Conservation (phyloP, 139 green algal genomes). For the Chlamydomonas schloesseri region DNA sequence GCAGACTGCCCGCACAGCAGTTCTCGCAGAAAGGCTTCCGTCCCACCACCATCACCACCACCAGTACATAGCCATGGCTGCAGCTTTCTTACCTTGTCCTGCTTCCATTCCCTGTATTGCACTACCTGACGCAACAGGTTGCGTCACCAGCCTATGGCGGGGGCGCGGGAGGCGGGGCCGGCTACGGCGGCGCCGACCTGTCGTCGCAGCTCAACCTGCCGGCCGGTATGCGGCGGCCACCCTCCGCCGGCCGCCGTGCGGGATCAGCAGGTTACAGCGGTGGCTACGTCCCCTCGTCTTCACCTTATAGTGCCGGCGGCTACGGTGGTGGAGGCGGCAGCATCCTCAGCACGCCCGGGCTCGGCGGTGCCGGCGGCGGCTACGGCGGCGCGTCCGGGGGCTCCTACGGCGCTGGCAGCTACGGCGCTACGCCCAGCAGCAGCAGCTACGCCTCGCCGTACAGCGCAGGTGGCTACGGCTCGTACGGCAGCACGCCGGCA, state of each 20-base stretch:
- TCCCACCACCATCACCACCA: too few species aligned
- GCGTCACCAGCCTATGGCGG: neutral
- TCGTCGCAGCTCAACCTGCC: conserved; percentile 41
- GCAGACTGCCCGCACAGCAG: too few species aligned
- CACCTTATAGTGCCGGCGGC: neutral
- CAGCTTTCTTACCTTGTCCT: too few species aligned
- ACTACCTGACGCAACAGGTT: too few species aligned
- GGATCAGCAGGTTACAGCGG: neutral
- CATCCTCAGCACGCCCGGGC: neutral
- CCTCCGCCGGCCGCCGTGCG: conserved; percentile 25
- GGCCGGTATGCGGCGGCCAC: neutral
- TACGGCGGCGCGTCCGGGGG: neutral
- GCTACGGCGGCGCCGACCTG: conserved; percentile 3
- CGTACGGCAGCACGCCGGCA: conserved; percentile 1
- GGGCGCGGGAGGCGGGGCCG: neutral
- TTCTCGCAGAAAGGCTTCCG: too few species aligned
- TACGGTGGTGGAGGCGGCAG: neutral
- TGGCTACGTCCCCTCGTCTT: neutral
- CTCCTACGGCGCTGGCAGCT: neutral
- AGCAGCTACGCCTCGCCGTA: neutral
- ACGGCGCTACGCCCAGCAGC: neutral
- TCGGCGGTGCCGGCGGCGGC: too few species aligned
- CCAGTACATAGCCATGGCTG: too few species aligned
- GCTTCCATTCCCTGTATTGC: too few species aligned
- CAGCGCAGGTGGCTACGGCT: conserved; percentile 8